Evolutionary conservation across 441 rosid species (phyloP), one percentile per base, ranked within the genome.

Genomic region (Brassica hybrid): DNA sequence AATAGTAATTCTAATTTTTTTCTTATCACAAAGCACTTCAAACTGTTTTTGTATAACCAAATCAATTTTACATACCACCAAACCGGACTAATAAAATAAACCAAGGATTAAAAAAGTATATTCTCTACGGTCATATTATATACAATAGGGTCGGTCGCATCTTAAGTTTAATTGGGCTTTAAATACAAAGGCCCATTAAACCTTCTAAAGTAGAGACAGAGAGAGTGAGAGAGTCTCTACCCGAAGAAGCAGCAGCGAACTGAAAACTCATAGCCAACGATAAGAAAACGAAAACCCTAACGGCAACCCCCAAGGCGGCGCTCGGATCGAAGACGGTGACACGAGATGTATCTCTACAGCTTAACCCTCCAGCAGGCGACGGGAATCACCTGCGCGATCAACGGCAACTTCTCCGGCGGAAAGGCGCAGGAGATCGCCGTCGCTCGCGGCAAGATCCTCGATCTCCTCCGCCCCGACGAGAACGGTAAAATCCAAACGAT

Each of bases 391-490:
- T 82, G 85, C 80, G 97, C 99, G 17, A 88, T 91, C 61, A 95
- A 91, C 36, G 98, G 97, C 32, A 91, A 86, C 85, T 93, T 95
- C 89, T 88, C 98, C 76, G 98, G 98, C 73, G 92, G 93, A 27
- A 95, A 91, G 81, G 21, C 82, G 45, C 98, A 92, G 64, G 99
- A 95, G 82, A 92, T 95, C 54, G 97, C 87, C 18, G 95, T 95
- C 16, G 99, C 99, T 25, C 96, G 97, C n/a, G 98, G 99, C 5
- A 93, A 95, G 83, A 85, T 93, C 27, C 91, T 95, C 38, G 98
- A 94, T 66, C 98, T 95, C 50, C 94, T 93, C 61, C 97, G 97
- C 6, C 94, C 97, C n/a, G 99, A 95, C 75, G 93, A 86, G 58
- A 86, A 81, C 68, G 98, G 97, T 64, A 95, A 93, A 87, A 86